phyloP scores from a whole-genome alignment of 805 yeast genomes.

The Nakazawaea anatomiae region DNA sequence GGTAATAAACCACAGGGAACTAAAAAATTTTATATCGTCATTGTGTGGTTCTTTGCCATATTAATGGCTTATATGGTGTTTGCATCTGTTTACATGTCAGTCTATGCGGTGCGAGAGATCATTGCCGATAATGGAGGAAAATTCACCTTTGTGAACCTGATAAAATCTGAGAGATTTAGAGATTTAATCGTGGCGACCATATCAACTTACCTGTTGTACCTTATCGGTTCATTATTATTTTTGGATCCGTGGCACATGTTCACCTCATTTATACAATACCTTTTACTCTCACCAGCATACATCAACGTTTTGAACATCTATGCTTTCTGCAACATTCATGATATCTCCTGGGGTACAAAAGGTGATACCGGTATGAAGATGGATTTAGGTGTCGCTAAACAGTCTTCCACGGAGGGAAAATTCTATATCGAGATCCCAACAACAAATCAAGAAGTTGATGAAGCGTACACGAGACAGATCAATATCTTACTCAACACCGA shows the following conservation, averaged over 20 bases:
- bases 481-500: conserved; percentile 42
- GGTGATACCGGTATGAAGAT: conserved; percentile 61
- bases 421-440: conserved; percentile 60
- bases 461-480: conserved; percentile 60
- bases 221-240: conserved; percentile 71
- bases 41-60: conserved; percentile 77
- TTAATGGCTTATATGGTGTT: conserved; percentile 86
- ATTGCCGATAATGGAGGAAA: conserved; percentile 24
- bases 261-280: conserved; percentile 79
- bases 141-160: conserved; percentile 38
- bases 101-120: conserved; percentile 45
- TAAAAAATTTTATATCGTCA: conserved; percentile 63
- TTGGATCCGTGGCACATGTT: conserved; percentile 92
- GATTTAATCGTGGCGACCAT: conserved; percentile 82
- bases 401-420: conserved; percentile 53
- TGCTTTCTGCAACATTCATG: conserved; percentile 95
- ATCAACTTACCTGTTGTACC: conserved; percentile 78
- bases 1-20: conserved; percentile 96
- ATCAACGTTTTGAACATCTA: conserved; percentile 88
- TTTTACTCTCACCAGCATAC: conserved; percentile 81
- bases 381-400: conserved; percentile 82
- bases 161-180: conserved; percentile 69
- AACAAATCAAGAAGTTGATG: conserved; percentile 69
- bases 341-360: conserved; percentile 96
- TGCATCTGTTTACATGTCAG: conserved; percentile 79